These are phyloP conservation scores for Kappamyces sp. DNA, from an alignment of 192 early-diverging fungal genomes.

Conservation along the genomic window DNA sequence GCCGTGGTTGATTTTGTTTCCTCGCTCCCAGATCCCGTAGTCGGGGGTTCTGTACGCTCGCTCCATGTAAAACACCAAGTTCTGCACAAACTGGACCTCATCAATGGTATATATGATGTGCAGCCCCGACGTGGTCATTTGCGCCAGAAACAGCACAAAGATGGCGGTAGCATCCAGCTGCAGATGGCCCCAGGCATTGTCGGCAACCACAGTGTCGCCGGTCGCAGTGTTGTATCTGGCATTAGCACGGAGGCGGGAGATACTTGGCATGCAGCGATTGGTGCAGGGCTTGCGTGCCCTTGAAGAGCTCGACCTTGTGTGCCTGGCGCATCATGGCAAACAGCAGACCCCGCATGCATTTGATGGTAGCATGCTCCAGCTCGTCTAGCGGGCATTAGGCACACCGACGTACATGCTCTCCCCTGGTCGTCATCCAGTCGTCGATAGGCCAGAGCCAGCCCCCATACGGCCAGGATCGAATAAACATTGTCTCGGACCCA, in stretches of 20 bases:
- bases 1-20: conserved; percentile 84
- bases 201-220: conserved; percentile 77
- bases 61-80: conserved; percentile 85
- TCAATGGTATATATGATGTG: conserved; percentile 74
- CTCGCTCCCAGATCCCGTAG: conserved; percentile 85
- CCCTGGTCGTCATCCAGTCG: conserved; percentile 78
- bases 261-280: conserved; percentile 81
- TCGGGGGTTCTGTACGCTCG: conserved; percentile 75
- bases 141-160: conserved; percentile 69
- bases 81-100: conserved; percentile 79
- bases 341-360: conserved; percentile 78
- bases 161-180: conserved; percentile 85
- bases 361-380: conserved; percentile 77
- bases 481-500: conserved; percentile 90
- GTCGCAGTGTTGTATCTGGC: conserved; percentile 69
- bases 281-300: conserved; percentile 65
- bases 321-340: conserved; percentile 79
- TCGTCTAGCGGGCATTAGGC: conserved; percentile 49
- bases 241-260: conserved; percentile 7
- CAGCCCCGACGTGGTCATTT: conserved; percentile 76
- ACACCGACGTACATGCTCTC: conserved; percentile 59
- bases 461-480: conserved; percentile 78
- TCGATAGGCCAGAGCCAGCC: conserved; percentile 75
- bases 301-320: conserved; percentile 74
- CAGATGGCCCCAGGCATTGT: conserved; percentile 80